Percentiles rank a stretch among this genome's conserved stretches.
Evolutionary conservation across 192 early-diverging fungal genomes (phyloP).

Genomic region (Coemansia asiatica): DNA sequence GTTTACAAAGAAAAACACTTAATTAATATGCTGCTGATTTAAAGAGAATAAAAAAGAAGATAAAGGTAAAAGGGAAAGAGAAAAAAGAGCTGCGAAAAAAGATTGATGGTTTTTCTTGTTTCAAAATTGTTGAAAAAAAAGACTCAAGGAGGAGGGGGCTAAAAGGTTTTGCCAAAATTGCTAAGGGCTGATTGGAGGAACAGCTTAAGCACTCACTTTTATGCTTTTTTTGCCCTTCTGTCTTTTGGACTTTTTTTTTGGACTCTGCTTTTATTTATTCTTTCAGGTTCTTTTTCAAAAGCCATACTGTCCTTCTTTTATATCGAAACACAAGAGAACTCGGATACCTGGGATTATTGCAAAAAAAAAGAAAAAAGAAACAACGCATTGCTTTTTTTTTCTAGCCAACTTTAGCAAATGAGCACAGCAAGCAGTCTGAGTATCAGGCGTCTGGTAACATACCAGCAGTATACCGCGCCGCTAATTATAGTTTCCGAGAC

Average conservation of each 20-base stretch:
- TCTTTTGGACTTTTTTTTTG: neutral
- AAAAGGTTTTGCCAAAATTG: neutral
- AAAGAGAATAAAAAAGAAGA: neutral
- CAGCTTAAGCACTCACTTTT: neutral
- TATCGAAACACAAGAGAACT: constrained; percentile 5
- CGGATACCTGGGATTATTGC: too few relatives aligned
- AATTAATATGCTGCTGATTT: too few relatives aligned
- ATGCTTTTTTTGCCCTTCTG: neutral
- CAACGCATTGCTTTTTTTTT: neutral
- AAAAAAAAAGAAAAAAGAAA: constrained; percentile 10
- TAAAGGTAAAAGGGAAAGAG: constrained; percentile 5
- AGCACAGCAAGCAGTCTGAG: constrained; percentile 26
- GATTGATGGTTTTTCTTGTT: too few relatives aligned
- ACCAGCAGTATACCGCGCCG: constrained; percentile 34
- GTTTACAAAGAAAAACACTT: constrained; percentile 7
- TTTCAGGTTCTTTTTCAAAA: constrained; percentile 1
- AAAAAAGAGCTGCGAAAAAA: neutral
- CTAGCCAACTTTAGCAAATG: neutral
- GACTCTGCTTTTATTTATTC: neutral
- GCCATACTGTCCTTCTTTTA: neutral
- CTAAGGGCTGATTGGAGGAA: neutral
- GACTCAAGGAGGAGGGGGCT: too few relatives aligned
- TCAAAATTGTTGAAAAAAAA: neutral
- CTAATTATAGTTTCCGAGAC: constrained; percentile 44
- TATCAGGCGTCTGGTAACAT: constrained; percentile 39